Evolutionary conservation across 805 yeast species (phyloP), one percentile per base, ranked within the genome.

Genomic region (Lipomyces yamanashiensis): DNA sequence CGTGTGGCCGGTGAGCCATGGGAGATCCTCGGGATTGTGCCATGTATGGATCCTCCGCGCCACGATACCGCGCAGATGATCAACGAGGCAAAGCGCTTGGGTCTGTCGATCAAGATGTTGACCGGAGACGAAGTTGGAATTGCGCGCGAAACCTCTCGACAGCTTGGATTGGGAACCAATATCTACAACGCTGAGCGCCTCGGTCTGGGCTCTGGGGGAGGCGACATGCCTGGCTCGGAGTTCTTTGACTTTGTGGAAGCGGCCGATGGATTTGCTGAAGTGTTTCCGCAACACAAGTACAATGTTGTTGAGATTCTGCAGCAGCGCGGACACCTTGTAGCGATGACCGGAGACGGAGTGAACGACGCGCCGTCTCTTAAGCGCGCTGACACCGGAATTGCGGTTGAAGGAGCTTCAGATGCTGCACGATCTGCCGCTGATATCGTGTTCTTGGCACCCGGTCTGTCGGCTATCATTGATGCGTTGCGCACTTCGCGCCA

Each of bases 91-190:
- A 87, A 89, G 82, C 76, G 82, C 72, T 85, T 91, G 76, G 97
- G 97, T 86, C 85, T 91, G 77, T 87, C 95, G 82, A 93, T 92
- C 74, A 91, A 91, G 88, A 91, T 91, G 97, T 87, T 91, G 79
- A 91, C 97, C 82, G 97, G 97, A 86, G 97, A 91, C 83, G 97
- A 97, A 79, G 97, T 92, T 76, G 97, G 97, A 85, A 91, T 91
- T 82, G 97, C 97, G 76, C 89, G 91, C 86, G 97, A 91, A 84
- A 91, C 97, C 78, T 90, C 96, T 82, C 89, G 97, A 82, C 97
- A 91, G 85, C 86, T 91, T 79, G 97, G 97, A 79, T 83, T 91
- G 74, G 97, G 97, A 82, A 88, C 95, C 74, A 90, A 90, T 88
- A 90, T 91, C 76, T 91, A 89, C 84, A 92, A 92, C 79, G 97